Conservation (phyloP, 140 eudicot species). For the Flaveria floridana region DNA sequence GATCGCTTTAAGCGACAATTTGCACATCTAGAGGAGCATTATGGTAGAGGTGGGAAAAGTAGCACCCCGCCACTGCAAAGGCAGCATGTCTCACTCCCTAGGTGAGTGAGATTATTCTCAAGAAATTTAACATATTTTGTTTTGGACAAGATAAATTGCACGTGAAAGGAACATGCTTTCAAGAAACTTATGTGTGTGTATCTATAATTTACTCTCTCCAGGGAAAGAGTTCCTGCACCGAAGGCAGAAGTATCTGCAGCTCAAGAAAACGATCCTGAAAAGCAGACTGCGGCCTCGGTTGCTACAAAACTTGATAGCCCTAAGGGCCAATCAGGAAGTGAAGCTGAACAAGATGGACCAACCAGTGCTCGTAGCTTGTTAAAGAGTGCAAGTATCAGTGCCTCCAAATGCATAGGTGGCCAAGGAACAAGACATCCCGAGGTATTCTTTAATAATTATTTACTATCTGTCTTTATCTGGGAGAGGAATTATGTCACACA, state of each 20-base stretch:
- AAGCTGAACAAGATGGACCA: conserved; percentile 39
- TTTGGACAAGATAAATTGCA: not conserved
- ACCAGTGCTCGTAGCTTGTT: conserved; percentile 71
- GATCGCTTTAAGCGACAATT: conserved; percentile 94
- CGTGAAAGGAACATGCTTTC: not conserved
- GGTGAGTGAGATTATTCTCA: conserved; percentile 41
- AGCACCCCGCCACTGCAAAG: conserved; percentile 61
- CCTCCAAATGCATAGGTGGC: conserved; percentile 68
- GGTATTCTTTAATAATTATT: conserved; percentile 35
- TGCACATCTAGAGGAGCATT: conserved; percentile 88
- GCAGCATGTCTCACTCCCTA: conserved; percentile 92
- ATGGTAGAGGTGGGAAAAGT: conserved; percentile 71
- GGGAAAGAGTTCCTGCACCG: conserved; percentile 64
- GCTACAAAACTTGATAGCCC: conserved; percentile 42
- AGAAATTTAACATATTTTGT: not conserved
- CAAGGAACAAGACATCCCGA: conserved; percentile 40
- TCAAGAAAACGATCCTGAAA: conserved; percentile 40
- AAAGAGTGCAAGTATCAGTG: conserved; percentile 91
- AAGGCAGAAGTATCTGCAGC: conserved; percentile 37
- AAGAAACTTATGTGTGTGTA: not conserved
- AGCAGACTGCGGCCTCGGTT: conserved; percentile 48
- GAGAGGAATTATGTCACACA: not conserved
- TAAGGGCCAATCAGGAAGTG: conserved; percentile 30
- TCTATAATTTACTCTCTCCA: not conserved
- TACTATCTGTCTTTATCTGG: no score